Evolutionary conservation across 2,329 filamentous ascomycete genomes (phyloP).

Genomic region (Geosmithia putterillii): DNA sequence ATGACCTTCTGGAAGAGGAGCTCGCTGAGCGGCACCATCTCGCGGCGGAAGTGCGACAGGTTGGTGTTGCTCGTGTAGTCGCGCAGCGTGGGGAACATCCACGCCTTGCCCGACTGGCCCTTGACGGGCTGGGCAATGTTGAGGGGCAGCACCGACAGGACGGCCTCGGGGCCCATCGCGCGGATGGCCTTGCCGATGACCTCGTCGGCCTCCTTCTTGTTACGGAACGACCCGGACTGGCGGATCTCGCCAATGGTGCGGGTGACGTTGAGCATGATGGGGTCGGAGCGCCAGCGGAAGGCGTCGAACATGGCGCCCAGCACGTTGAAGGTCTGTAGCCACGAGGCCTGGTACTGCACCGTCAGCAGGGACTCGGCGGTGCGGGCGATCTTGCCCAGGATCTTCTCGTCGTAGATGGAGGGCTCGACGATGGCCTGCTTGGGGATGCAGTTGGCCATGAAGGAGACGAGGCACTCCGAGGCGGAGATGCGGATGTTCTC

Average conservation of each 20-base stretch:
- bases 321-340: conserved; percentile 89
- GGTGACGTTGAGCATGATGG: conserved; percentile 64
- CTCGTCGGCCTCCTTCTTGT: conserved; percentile 89
- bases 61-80: conserved; percentile 85
- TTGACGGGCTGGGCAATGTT: conserved; percentile 70
- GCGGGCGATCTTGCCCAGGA: conserved; percentile 68
- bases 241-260: conserved; percentile 78
- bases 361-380: conserved; percentile 64
- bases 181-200: conserved; percentile 79
- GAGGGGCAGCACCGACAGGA: conserved; percentile 71
- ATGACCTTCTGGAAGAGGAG: conserved; percentile 80
- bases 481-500: conserved; percentile 91
- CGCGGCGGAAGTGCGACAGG: conserved; percentile 70
- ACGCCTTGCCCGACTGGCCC: conserved; percentile 76
- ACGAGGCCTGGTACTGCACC: conserved; percentile 86
- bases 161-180: conserved; percentile 79
- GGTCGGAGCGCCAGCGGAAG: conserved; percentile 72
- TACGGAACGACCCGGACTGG: conserved; percentile 75
- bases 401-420: conserved; percentile 86
- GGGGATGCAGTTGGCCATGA: conserved; percentile 83
- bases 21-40: conserved; percentile 84
- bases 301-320: conserved; percentile 78
- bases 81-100: conserved; percentile 85
- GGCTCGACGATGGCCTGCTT: conserved; percentile 73
- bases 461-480: conserved; percentile 88